Conservation (phyloP, 257 asterid genomes). For the Primulina huaijiensis region DNA sequence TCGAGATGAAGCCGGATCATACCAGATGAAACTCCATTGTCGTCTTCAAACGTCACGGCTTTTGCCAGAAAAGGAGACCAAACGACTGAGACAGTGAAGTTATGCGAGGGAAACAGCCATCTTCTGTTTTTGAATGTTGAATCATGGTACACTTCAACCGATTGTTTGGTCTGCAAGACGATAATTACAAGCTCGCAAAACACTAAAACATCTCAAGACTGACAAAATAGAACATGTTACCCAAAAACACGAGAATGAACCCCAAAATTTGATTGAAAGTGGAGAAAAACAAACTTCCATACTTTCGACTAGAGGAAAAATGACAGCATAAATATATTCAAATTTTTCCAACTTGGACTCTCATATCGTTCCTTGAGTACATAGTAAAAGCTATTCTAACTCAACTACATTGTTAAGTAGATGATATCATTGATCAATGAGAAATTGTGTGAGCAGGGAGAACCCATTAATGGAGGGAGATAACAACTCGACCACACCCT, state of each 20-base stretch:
- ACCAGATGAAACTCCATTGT: constrained; percentile 59
- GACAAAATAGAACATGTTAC: neutral
- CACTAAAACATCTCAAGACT: neutral
- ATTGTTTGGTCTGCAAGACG: constrained; percentile 57
- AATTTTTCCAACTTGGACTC: too few species aligned
- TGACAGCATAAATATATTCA: neutral
- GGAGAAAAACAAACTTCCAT: neutral
- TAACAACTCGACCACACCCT: neutral
- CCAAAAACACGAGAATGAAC: neutral
- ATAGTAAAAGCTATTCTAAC: too few species aligned
- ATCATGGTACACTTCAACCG: constrained; percentile 64
- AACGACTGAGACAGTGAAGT: constrained; percentile 55
- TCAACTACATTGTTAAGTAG: neutral
- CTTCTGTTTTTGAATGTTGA: constrained; percentile 49
- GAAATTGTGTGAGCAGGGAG: neutral
- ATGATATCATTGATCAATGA: neutral
- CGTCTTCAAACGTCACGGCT: constrained; percentile 56
- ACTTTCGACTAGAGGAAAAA: neutral
- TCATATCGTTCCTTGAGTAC: neutral
- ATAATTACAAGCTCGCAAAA: neutral
- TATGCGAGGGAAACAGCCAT: constrained; percentile 62
- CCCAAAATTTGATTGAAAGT: neutral
- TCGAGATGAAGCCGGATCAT: constrained; percentile 61
- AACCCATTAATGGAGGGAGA: too few species aligned
- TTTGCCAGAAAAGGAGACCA: constrained; percentile 79